Conservation (phyloP, 1,284 basidiomycete genomes). For the Sanghuangporus baumii region DNA sequence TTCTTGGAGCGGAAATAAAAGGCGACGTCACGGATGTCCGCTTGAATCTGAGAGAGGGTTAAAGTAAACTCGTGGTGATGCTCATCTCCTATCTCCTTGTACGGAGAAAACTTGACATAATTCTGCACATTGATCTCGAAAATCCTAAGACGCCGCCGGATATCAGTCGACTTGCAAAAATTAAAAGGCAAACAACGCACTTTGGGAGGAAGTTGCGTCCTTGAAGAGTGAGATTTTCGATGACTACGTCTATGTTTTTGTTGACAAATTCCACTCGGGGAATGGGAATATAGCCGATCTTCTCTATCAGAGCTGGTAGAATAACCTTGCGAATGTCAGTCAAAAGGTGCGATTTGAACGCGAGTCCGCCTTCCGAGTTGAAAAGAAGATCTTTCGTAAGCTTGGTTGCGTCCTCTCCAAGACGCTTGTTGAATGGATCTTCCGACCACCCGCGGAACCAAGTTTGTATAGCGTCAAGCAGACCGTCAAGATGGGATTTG, state of each 20-base stretch:
- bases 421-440: slow-evolving; percentile 78
- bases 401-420: slow-evolving; percentile 80
- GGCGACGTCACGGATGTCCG: slow-evolving; percentile 89
- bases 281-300: slow-evolving; percentile 47
- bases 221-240: slow-evolving; percentile 56
- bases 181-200: slow-evolving; percentile 9
- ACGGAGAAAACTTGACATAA: slow-evolving; percentile 79
- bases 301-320: slow-evolving; percentile 41
- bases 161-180: slow-evolving; percentile 13
- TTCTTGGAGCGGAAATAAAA: slow-evolving; percentile 82
- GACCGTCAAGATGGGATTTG: slow-evolving; percentile 72
- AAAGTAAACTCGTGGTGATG: slow-evolving; percentile 67
- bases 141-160: slow-evolving; percentile 33
- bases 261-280: slow-evolving; percentile 47
- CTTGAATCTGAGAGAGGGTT: slow-evolving; percentile 82
- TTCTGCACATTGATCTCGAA: slow-evolving; percentile 81
- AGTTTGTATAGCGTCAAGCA: slow-evolving; percentile 63
- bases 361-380: slow-evolving; percentile 71
- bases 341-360: slow-evolving; percentile 73
- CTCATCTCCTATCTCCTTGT: slow-evolving; percentile 56
- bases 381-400: slow-evolving; percentile 81
- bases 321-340: slow-evolving; percentile 40
- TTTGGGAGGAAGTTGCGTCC: slow-evolving; percentile 38
- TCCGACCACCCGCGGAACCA: slow-evolving; percentile 85
- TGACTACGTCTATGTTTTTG: slow-evolving; percentile 42